Conservation (phyloP, 306 rosid genomes). For the Arachis stenosperma region DNA sequence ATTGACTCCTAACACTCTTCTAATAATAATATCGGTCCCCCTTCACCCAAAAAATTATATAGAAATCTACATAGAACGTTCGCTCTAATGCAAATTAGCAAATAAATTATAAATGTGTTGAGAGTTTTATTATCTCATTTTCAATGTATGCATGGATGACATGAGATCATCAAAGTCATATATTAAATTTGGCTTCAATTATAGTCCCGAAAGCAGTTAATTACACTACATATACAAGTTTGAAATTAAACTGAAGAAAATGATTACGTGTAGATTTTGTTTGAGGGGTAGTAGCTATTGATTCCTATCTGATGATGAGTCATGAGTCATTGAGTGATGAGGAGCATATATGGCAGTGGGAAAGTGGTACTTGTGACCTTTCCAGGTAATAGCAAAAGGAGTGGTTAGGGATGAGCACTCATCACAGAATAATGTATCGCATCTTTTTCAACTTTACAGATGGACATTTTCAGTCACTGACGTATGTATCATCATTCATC, state of each 20-base stretch:
- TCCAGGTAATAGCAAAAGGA: slow-evolving; percentile 2
- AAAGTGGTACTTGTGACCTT: background rate
- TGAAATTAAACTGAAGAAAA: background rate
- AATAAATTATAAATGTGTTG: no score
- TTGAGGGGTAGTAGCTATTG: no score
- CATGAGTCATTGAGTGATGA: background rate
- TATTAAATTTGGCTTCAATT: no score
- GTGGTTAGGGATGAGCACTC: background rate
- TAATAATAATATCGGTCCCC: no score
- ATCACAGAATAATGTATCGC: background rate
- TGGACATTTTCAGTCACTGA: background rate
- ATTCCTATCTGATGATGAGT: background rate
- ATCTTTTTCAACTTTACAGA: background rate
- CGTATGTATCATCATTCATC: background rate
- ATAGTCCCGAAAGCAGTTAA: background rate
- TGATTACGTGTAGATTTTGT: background rate
- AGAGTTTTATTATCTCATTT: no score
- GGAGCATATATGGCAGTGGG: background rate
- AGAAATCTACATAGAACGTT: no score
- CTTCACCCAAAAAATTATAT: no score
- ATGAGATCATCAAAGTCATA: no score
- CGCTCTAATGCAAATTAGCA: background rate
- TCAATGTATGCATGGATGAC: no score
- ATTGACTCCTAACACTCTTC: no score
- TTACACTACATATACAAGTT: background rate